Evolutionary conservation across 2,329 filamentous ascomycete genomes (phyloP), one percentile per base, ranked within the genome.

Genomic region (Aureobasidium sp.): DNA sequence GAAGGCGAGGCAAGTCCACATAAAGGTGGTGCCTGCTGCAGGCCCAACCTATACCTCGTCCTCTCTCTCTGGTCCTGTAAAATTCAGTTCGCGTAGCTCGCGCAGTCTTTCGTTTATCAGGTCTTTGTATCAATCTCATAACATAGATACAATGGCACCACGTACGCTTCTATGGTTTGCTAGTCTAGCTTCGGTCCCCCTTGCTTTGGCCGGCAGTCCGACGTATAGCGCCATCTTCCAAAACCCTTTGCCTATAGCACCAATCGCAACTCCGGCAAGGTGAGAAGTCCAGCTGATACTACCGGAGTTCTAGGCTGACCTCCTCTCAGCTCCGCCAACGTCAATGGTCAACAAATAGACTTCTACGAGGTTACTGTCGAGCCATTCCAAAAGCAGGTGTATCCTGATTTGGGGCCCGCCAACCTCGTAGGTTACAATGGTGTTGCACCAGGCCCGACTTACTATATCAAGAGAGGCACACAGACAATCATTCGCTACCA

Each of bases 401-500:
- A 77, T 65, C 75, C 75, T 2, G 68, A 73, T 52, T 29, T 64
- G 47, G 69, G 76, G 8, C 66, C 66, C 14, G 72, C 77, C 1
- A 64, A 70, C 11, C 64, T 77, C 29, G 69, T 75, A 20, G 81
- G 81, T 14, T 84, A 83, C 63, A 79, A 84, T 71, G 81, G 81
- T 14, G 75, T 79, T 12, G 73, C 75, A 3, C 81, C 81, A 4
- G 82, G 82, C 0, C 82, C 81, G 11, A 82, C 77, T 2, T 77
- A 83, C 62, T 68, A 77, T 37, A 74, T 82, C 64, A 73, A 74
- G 5, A 72, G 71, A 60, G 80, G 79, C 1, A 73, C 75, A 25
- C 79, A 84, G 70, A 75, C 76, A 8, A 75, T 84, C 1, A 78
- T 83, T 8, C 75, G 81, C 29, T 79, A 82, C 66, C 75, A 78